These are phyloP conservation scores for Lachnellula suecica DNA, from an alignment of 2,329 filamentous ascomycete genomes.

Conservation along the genomic window DNA sequence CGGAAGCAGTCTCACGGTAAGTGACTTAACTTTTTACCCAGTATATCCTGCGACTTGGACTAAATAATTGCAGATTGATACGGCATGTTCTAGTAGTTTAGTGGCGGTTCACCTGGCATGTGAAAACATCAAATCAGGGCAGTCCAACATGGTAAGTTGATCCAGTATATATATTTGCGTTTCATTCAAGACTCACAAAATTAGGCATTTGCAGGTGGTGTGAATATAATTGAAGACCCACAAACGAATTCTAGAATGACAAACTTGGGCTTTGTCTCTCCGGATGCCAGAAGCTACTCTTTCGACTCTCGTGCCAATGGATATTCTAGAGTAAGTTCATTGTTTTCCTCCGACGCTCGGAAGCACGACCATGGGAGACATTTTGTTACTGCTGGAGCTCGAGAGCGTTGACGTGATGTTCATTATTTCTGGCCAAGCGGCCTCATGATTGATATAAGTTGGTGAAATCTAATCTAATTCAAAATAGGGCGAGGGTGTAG, in stretches of 20 bases:
- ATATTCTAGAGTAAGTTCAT: constrained; percentile 1
- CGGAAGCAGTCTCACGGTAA: constrained; percentile 50
- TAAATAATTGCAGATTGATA: constrained; percentile 37
- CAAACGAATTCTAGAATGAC: background rate
- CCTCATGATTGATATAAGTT: background rate
- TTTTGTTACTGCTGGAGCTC: too few relatives aligned
- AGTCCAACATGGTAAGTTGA: background rate
- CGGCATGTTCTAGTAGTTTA: constrained; percentile 56
- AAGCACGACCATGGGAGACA: too few relatives aligned
- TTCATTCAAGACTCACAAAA: constrained; percentile 39
- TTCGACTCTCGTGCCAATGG: constrained; percentile 5
- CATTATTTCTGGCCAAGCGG: too few relatives aligned
- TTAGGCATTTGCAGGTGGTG: constrained; percentile 39
- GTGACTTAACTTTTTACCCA: background rate
- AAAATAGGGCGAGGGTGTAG: constrained; percentile 53
- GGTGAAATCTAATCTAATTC: background rate
- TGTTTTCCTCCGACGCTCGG: too few relatives aligned
- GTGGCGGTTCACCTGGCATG: constrained; percentile 53
- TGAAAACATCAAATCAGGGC: constrained; percentile 38
- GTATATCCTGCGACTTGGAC: too few relatives aligned
- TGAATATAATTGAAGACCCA: constrained; percentile 30
- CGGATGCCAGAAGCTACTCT: background rate
- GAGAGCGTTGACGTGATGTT: too few relatives aligned
- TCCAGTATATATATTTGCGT: constrained; percentile 19
- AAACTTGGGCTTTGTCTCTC: background rate